Base-by-base conservation (phyloP, 1,284 basidiomycete species). In the Sanguinoderma infundibulare region DNA sequence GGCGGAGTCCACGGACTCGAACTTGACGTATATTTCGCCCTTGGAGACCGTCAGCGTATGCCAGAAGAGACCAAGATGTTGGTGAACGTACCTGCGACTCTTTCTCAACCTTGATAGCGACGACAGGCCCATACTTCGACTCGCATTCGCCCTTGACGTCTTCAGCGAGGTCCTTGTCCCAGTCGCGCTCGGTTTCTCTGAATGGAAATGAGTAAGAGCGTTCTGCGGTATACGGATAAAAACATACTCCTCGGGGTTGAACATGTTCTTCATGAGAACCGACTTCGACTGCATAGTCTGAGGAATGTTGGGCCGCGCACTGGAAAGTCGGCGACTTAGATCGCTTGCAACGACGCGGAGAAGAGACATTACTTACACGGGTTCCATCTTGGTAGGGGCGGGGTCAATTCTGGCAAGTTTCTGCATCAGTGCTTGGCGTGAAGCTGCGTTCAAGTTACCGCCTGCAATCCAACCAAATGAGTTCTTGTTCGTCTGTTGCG, bases 11-110 rank as follows among this genome's bases (percentile, higher is more conserved):
- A 95, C 80, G 35, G 83, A 77, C 66, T 87, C 87, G 72, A 99
- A 98, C 75, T 96, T 94, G 73, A 99, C 84, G 75, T 98, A 99
- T 44, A 99, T 98, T 76, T 99, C 97, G 69, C 97, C 97, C 94
- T 98, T 69, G n/a, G 51, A 24, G 10, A 30, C 6, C 10, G 22
- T 65, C 50, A 63, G 51, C 50, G n/a, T 57, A n/a, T 24, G 4
- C 15, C 7, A 36, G 30, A 52, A 22, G 12, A 0, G 2, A 22
- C 53, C 2, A 35, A 5, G 24, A 20, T 32, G 49, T 9, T 24
- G 17, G 15, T 7, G 10, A 0, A 73, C 85, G 69, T 63, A 95
- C 95, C 81, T 95, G 87, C 35, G 94, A 94, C 69, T 98, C 96
- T 78, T 89, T 96, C 74, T 98, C 95, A 34, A 99, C 88, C 73